Evolutionary conservation across 192 early-diverging fungal genomes (phyloP).

Genomic region (Coemansia sp.): DNA sequence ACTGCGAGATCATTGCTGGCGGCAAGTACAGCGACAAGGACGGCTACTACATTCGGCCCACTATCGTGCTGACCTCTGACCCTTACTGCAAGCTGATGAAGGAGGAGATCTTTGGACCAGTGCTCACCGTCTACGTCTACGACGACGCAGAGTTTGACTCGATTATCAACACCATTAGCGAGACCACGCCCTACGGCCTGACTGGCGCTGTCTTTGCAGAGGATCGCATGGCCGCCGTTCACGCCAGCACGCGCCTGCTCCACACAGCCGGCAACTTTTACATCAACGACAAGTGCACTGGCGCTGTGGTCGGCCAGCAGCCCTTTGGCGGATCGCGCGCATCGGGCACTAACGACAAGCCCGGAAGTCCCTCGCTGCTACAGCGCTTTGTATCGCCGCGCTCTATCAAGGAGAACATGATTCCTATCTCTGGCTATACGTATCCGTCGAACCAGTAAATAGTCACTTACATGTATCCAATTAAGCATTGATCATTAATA

Average conservation of each 20-base stretch:
- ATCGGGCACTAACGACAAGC: conserved; percentile 99
- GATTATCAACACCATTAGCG: conserved; percentile 74
- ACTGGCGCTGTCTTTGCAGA: conserved; percentile 92
- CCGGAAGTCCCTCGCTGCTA: conserved; percentile 79
- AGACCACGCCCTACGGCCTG: conserved; percentile 85
- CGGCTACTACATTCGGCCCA: conserved; percentile 93
- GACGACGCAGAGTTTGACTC: conserved; percentile 78
- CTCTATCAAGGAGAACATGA: too few relatives aligned
- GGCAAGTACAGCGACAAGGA: conserved; percentile 84
- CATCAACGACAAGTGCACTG: conserved; percentile 99
- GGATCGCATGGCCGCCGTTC: conserved; percentile 79
- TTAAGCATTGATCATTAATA: too few relatives aligned
- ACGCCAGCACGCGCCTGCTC: conserved; percentile 76
- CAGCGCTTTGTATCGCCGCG: conserved; percentile 62
- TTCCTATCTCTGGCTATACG: too few relatives aligned
- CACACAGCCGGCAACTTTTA: conserved; percentile 98
- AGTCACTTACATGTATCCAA: too few relatives aligned
- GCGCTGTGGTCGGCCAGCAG: conserved; percentile 97
- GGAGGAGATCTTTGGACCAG: conserved; percentile 98
- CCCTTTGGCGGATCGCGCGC: conserved; percentile 94
- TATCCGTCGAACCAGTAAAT: too few relatives aligned
- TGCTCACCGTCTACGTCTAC: conserved; percentile 92
- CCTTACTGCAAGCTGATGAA: conserved; percentile 82
- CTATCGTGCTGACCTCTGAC: conserved; percentile 85
- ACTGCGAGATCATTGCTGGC: conserved; percentile 87